Conservation (phyloP, 768 basidiomycete genomes). For the Trametes gibbosa region DNA sequence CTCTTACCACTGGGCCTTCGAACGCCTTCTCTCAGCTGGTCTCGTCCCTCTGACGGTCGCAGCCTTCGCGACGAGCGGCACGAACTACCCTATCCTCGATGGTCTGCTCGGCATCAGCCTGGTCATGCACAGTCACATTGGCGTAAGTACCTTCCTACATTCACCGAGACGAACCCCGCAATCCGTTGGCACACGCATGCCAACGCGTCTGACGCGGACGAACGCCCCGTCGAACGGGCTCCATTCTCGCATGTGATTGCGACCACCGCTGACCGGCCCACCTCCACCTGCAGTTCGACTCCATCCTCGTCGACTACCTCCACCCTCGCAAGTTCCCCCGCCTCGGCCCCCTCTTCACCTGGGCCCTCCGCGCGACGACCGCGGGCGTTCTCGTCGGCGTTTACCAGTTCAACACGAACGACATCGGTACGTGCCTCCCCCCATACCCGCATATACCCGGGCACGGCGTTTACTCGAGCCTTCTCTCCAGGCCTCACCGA, state of each 20-base stretch:
- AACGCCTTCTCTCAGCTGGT: constrained; percentile 83
- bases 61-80: constrained; percentile 76
- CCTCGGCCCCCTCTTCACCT: constrained; percentile 64
- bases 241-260: constrained; percentile 6
- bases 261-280: neutral
- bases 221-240: neutral
- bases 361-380: constrained; percentile 76
- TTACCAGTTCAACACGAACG: constrained; percentile 98
- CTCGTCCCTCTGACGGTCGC: constrained; percentile 88
- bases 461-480: neutral
- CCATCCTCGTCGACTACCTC: constrained; percentile 81
- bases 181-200: neutral
- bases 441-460: neutral
- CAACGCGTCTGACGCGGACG: neutral
- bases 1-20: constrained; percentile 91
- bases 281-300: constrained; percentile 59
- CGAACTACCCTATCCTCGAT: constrained; percentile 81
- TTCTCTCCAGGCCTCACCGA: constrained; percentile 71
- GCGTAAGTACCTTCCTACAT: constrained; percentile 48
- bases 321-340: constrained; percentile 93
- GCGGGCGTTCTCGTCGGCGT: constrained; percentile 83
- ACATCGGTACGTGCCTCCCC: constrained; percentile 79
- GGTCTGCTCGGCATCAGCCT: constrained; percentile 84
- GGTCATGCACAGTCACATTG: constrained; percentile 94
- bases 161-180: neutral